Percentiles rank a stretch among this genome's conserved stretches.
These are phyloP conservation scores for Solanum corneliomulleri DNA, from an alignment of 257 asterid species.

Conservation along the genomic window DNA sequence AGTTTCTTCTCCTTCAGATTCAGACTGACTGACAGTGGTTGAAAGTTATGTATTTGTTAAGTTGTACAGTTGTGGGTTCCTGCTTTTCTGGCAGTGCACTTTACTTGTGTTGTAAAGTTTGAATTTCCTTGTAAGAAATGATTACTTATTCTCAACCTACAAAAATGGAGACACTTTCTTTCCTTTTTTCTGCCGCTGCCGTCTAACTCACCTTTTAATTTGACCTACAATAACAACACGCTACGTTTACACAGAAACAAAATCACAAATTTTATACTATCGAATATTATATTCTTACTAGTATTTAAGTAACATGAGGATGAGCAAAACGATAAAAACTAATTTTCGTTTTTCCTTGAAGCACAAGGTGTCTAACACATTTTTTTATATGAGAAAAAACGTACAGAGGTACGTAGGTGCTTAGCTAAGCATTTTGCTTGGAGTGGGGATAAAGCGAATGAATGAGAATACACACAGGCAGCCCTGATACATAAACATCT, in stretches of 20 bases:
- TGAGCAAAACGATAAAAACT: background rate
- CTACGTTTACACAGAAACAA: background rate
- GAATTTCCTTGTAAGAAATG: background rate
- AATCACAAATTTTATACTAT: background rate
- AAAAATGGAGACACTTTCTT: background rate
- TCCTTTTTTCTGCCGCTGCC: background rate
- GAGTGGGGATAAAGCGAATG: background rate
- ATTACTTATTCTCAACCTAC: background rate
- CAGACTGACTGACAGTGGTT: background rate
- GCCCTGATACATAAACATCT: too few species aligned
- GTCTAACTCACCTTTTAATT: background rate
- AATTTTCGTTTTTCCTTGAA: background rate
- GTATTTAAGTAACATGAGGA: background rate
- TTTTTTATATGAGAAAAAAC: background rate
- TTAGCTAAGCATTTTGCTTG: background rate
- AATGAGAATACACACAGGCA: background rate
- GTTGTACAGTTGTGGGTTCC: background rate
- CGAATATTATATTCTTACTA: background rate
- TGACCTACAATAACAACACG: background rate
- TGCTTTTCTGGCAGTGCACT: background rate
- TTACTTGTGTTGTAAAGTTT: background rate
- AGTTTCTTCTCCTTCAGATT: background rate
- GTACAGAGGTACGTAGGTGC: background rate
- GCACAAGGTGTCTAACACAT: background rate
- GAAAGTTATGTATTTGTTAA: background rate